phyloP scores from a whole-genome alignment of 2,329 filamentous ascomycete genomes.

The Endoconidiophora laricicola region DNA sequence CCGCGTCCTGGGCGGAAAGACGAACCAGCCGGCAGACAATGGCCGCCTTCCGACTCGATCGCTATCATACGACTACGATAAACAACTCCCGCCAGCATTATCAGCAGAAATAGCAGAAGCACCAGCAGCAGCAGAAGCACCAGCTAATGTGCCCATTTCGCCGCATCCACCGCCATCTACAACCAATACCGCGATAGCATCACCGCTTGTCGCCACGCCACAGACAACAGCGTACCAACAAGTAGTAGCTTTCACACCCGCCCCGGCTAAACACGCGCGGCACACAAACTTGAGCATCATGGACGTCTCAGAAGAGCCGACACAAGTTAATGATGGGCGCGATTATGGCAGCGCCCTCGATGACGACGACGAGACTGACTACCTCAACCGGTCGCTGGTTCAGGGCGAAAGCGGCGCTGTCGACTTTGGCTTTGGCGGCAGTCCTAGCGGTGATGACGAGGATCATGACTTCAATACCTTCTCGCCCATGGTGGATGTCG shows the following conservation, averaged over 20 bases:
- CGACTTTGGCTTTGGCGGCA: conserved; percentile 17
- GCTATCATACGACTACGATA: neutral
- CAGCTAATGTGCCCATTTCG: neutral
- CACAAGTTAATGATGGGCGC: conserved; percentile 38
- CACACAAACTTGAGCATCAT: conserved; percentile 4
- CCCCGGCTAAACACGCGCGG: neutral
- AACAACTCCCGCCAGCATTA: neutral
- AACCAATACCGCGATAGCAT: neutral
- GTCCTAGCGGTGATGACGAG: conserved; percentile 26
- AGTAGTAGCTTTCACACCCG: neutral
- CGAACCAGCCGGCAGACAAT: no score
- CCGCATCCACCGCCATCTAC: neutral
- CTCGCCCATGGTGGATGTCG: conserved; percentile 19
- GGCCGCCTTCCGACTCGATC: no score
- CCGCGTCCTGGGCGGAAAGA: no score
- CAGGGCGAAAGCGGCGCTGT: conserved; percentile 14
- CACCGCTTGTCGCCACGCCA: neutral
- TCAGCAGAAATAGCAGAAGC: neutral
- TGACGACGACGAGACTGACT: conserved; percentile 12
- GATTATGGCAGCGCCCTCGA: conserved; percentile 34
- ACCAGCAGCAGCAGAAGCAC: no score
- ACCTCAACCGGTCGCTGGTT: conserved; percentile 18
- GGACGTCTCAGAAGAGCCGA: conserved; percentile 23
- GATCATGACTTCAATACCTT: conserved; percentile 23
- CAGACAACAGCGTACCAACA: neutral